A percentile compares a stretch with the other conserved stretches of the same genome.
phyloP scores from a whole-genome alignment of 1,284 basidiomycete genomes.

The Apiotrichum porosum region DNA sequence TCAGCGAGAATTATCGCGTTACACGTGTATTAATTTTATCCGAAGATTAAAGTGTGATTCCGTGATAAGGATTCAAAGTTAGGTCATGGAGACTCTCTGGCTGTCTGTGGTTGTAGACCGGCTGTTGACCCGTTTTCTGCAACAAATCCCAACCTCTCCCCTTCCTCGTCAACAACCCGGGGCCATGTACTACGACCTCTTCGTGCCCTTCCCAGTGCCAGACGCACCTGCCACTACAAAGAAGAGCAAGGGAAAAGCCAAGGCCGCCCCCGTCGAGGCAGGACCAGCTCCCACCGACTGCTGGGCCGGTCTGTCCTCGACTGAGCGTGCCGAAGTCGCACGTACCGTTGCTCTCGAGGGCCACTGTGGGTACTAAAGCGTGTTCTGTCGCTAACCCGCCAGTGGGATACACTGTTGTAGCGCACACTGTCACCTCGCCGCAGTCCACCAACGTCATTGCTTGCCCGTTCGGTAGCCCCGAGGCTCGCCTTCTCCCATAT shows the following conservation, averaged over 20 bases:
- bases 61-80: too few species aligned
- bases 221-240: constrained; percentile 19
- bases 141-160: too few species aligned
- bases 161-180: too few species aligned
- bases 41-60: too few species aligned
- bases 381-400: background rate
- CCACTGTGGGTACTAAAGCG: constrained; percentile 29
- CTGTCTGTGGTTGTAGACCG: too few species aligned
- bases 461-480: constrained; percentile 30
- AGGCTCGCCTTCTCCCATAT: constrained; percentile 26
- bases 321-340: constrained; percentile 34
- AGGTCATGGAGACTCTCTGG: too few species aligned
- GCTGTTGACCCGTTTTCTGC: too few species aligned
- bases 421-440: constrained; percentile 30
- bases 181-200: constrained; percentile 47
- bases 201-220: constrained; percentile 39
- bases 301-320: constrained; percentile 35
- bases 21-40: too few species aligned
- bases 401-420: constrained; percentile 47
- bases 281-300: constrained; percentile 15
- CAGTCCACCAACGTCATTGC: constrained; percentile 30
- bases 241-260: constrained; percentile 38
- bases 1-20: too few species aligned
- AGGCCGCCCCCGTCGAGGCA: constrained; percentile 11
- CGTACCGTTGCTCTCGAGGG: constrained; percentile 33